Evolutionary conservation across 2,329 filamentous ascomycete species (phyloP).

Genomic region (Leptographium galeiforme): DNA sequence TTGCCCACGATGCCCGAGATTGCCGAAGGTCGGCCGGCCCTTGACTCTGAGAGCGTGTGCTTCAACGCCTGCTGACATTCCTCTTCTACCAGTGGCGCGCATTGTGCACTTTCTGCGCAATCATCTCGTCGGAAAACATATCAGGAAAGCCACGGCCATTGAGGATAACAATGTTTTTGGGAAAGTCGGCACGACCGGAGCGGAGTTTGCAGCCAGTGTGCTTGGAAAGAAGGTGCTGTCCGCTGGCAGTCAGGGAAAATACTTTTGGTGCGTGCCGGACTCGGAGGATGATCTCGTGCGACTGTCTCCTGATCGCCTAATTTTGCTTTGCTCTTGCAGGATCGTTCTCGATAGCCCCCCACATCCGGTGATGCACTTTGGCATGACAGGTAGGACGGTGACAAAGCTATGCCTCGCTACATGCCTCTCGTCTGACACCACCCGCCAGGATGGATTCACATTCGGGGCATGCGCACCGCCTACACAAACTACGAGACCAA

Average conservation of each 20-base stretch:
- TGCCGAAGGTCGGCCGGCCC: slow-evolving; percentile 34
- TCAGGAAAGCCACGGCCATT: slow-evolving; percentile 54
- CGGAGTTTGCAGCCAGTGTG: slow-evolving; percentile 60
- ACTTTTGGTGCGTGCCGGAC: slow-evolving; percentile 56
- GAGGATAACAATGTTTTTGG: slow-evolving; percentile 82
- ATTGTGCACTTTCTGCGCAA: slow-evolving; percentile 75
- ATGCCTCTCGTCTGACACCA: neutral
- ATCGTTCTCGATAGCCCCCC: slow-evolving; percentile 59
- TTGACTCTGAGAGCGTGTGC: neutral
- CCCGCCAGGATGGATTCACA: slow-evolving; percentile 63
- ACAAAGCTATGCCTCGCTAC: neutral
- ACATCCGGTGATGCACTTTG: slow-evolving; percentile 81
- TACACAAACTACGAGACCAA: slow-evolving; percentile 76
- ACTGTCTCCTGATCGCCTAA: neutral
- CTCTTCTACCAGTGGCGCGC: slow-evolving; percentile 35
- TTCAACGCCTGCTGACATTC: neutral
- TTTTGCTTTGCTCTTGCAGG: slow-evolving; percentile 9
- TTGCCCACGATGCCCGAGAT: slow-evolving; percentile 43
- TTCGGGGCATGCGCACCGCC: slow-evolving; percentile 61
- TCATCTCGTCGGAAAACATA: slow-evolving; percentile 71
- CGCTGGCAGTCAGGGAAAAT: slow-evolving; percentile 85
- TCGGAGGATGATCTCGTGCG: neutral
- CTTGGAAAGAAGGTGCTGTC: slow-evolving; percentile 54
- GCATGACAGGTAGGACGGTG: slow-evolving; percentile 43
- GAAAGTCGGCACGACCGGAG: slow-evolving; percentile 70